A percentile compares a stretch with the other conserved stretches of the same genome.
phyloP scores from a whole-genome alignment of 805 yeast species.

The Candida oleophila region DNA sequence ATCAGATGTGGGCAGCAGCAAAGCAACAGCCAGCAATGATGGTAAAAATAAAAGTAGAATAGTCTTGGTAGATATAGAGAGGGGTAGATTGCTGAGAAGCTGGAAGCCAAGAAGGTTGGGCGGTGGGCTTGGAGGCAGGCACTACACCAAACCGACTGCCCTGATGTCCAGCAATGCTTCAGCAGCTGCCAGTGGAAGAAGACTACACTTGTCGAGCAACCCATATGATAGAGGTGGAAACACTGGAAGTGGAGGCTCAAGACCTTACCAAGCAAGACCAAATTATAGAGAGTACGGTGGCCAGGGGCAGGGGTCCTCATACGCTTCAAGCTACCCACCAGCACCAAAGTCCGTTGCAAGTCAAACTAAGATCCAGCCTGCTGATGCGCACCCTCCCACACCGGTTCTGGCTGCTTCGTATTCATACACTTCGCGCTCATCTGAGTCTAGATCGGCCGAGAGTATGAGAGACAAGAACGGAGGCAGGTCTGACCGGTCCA shows the following conservation, averaged over 20 bases:
- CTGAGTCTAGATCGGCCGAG: constrained; percentile 6
- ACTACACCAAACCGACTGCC: constrained; percentile 44
- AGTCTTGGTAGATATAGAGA: constrained; percentile 68
- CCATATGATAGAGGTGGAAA: constrained; percentile 11
- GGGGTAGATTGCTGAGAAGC: constrained; percentile 62
- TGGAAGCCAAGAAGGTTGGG: constrained; percentile 80
- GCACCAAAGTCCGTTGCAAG: constrained; percentile 2
- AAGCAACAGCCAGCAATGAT: too few relatives aligned
- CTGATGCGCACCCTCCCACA: neutral
- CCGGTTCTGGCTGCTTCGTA: constrained; percentile 1
- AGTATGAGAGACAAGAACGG: constrained; percentile 18
- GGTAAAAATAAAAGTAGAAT: constrained; percentile 47
- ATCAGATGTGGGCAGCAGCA: neutral
- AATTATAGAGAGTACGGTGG: neutral
- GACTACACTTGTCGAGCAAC: constrained; percentile 17
- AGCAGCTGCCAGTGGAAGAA: constrained; percentile 35
- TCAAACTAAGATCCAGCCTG: constrained; percentile 2
- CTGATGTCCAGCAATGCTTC: constrained; percentile 26
- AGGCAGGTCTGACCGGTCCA: constrained; percentile 10
- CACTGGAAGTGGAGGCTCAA: constrained; percentile 2
- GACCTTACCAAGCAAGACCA: constrained; percentile 1
- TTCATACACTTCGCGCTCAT: constrained; percentile 6
- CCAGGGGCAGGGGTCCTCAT: neutral
- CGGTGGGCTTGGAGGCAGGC: constrained; percentile 91
- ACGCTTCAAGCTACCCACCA: constrained; percentile 1